Evolutionary conservation across 331 rosid genomes (phyloP).

Genomic region (Malus hybrid): DNA sequence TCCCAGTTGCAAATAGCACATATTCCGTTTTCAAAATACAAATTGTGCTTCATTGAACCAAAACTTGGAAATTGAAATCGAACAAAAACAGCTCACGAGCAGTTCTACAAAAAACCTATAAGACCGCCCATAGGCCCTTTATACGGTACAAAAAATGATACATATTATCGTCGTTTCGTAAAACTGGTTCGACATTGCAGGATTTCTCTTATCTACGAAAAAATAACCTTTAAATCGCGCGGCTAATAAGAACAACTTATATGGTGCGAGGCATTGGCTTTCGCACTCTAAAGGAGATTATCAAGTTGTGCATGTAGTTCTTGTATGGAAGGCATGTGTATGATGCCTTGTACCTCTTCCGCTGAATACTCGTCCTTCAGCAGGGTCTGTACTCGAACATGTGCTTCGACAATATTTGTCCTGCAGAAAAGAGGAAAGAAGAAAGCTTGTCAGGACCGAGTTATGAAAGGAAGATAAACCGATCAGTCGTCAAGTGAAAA

Average conservation of each 20-base stretch:
- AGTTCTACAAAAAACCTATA: neutral
- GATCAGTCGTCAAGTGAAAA: neutral
- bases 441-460: neutral
- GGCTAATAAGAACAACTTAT: neutral
- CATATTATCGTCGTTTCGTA: neutral
- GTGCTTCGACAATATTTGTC: constrained; percentile 92
- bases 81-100: neutral
- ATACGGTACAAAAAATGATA: constrained; percentile 15
- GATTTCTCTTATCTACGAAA: neutral
- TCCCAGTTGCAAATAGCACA: neutral
- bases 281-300: constrained; percentile 41
- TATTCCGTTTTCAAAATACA: neutral
- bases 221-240: neutral
- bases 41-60: neutral
- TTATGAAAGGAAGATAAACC: neutral
- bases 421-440: constrained; percentile 23
- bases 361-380: constrained; percentile 69
- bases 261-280: constrained; percentile 10
- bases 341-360: constrained; percentile 58
- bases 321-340: constrained; percentile 58
- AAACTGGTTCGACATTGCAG: neutral
- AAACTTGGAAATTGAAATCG: neutral
- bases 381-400: constrained; percentile 63
- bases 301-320: constrained; percentile 72
- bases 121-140: neutral